These are phyloP conservation scores for Chalaropsis thielavioides DNA, from an alignment of 2,329 filamentous ascomycete genomes.

Conservation along the genomic window DNA sequence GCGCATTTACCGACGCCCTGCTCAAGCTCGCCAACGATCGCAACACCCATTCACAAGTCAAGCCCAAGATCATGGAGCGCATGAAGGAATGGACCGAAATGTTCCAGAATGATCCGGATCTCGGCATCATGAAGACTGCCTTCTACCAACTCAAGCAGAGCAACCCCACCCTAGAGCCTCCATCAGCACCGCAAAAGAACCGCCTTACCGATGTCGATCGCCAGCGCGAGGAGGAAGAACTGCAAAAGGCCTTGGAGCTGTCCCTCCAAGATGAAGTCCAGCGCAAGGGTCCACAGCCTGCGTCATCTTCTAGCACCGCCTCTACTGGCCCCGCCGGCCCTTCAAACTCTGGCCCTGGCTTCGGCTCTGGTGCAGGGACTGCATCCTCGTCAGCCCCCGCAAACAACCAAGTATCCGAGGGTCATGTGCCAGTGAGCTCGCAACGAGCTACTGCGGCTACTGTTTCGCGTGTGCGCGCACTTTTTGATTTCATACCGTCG, in stretches of 20 bases:
- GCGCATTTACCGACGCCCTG: slow-evolving; percentile 87
- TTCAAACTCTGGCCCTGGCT: slow-evolving; percentile 24
- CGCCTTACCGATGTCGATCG: slow-evolving; percentile 80
- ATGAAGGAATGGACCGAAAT: slow-evolving; percentile 96
- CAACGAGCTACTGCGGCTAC: slow-evolving; percentile 83
- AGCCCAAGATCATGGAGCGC: slow-evolving; percentile 88
- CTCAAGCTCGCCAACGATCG: slow-evolving; percentile 82
- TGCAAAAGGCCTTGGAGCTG: slow-evolving; percentile 88
- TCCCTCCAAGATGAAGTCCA: slow-evolving; percentile 76
- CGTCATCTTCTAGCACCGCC: slow-evolving; percentile 23
- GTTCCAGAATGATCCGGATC: slow-evolving; percentile 76
- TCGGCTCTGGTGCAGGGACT: neutral
- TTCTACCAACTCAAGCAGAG: slow-evolving; percentile 69
- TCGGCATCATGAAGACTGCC: slow-evolving; percentile 95
- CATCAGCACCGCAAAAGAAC: slow-evolving; percentile 85
- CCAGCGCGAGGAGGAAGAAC: slow-evolving; percentile 89
- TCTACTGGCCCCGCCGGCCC: slow-evolving; percentile 21
- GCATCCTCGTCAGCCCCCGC: neutral
- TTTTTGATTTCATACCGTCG: slow-evolving; percentile 89
- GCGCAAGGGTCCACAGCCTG: slow-evolving; percentile 35
- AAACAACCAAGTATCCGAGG: neutral
- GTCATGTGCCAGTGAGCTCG: slow-evolving; percentile 45
- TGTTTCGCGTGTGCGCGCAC: slow-evolving; percentile 79
- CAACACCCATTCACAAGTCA: slow-evolving; percentile 93
- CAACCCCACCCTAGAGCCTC: slow-evolving; percentile 82